These are phyloP conservation scores for Penicillium riverlandense DNA, from an alignment of 495 filamentous ascomycete species.

Conservation along the genomic window DNA sequence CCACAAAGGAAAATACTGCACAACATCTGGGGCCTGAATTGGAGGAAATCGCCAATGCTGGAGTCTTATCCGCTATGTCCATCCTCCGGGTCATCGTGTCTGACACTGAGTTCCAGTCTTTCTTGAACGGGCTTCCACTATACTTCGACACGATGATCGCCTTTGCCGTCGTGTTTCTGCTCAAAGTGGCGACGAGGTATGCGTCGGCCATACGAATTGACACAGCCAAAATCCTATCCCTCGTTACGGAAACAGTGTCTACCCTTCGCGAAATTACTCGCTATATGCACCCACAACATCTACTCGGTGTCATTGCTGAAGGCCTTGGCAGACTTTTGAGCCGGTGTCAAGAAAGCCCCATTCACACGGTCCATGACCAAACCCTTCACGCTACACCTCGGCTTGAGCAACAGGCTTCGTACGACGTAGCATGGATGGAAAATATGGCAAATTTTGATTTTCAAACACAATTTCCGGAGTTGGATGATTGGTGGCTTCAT, in stretches of 20 bases:
- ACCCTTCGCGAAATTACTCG: slow-evolving; percentile 16
- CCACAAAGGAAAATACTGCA: neutral
- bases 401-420: slow-evolving; percentile 5
- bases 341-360: slow-evolving; percentile 11
- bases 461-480: slow-evolving; percentile 16
- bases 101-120: slow-evolving; percentile 21
- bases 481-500: slow-evolving; percentile 21
- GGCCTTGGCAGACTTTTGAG: slow-evolving; percentile 15
- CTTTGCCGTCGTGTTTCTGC: slow-evolving; percentile 27
- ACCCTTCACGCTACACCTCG: slow-evolving; percentile 6
- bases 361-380: neutral
- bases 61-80: slow-evolving; percentile 22
- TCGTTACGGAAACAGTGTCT: slow-evolving; percentile 20
- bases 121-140: slow-evolving; percentile 23
- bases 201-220: slow-evolving; percentile 16
- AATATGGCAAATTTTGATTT: slow-evolving; percentile 26
- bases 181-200: slow-evolving; percentile 25
- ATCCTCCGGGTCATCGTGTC: slow-evolving; percentile 22
- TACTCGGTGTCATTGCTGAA: slow-evolving; percentile 19
- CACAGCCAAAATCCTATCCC: slow-evolving; percentile 17
- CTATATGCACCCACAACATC: slow-evolving; percentile 19
- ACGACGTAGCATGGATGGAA: slow-evolving; percentile 23
- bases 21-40: slow-evolving; percentile 15
- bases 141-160: slow-evolving; percentile 32
- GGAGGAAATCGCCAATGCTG: slow-evolving; percentile 24